A percentile compares a stretch with the other conserved stretches of the same genome.
Evolutionary conservation across 2,329 filamentous ascomycete genomes (phyloP).

Genomic region (Trichoderma hamatum): DNA sequence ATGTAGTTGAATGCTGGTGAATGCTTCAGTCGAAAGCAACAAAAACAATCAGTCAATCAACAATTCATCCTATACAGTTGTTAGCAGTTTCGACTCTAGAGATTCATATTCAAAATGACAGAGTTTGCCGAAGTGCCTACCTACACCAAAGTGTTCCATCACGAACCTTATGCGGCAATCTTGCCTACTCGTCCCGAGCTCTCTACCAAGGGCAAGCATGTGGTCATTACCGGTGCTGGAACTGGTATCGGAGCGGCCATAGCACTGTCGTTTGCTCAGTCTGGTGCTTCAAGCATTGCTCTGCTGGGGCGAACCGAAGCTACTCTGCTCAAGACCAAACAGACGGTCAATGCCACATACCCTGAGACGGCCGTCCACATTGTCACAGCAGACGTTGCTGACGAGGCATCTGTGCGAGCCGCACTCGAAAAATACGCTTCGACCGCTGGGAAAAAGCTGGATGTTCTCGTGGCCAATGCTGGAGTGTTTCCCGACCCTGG

Average conservation of each 20-base stretch:
- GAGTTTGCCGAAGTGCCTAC: constrained; percentile 11
- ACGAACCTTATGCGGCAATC: constrained; percentile 38
- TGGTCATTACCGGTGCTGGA: constrained; percentile 67
- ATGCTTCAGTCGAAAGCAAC: background rate
- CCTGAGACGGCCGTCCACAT: constrained; percentile 54
- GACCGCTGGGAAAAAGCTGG: constrained; percentile 38
- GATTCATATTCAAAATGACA: background rate
- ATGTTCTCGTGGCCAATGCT: constrained; percentile 43
- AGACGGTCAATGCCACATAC: constrained; percentile 45
- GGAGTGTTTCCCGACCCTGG: constrained; percentile 31
- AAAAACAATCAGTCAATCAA: background rate
- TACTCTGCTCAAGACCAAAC: constrained; percentile 41
- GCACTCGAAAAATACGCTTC: constrained; percentile 30
- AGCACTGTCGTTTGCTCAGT: constrained; percentile 57
- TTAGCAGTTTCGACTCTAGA: background rate
- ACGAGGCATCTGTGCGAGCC: constrained; percentile 28
- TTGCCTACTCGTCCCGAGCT: constrained; percentile 41
- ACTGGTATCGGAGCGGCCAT: constrained; percentile 66
- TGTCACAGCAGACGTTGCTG: constrained; percentile 39
- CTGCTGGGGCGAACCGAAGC: constrained; percentile 46
- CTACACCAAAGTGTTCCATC: constrained; percentile 28
- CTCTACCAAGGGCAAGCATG: constrained; percentile 48
- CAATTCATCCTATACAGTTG: background rate
- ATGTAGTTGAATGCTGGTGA: background rate
- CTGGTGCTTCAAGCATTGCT: constrained; percentile 44